Evolutionary conservation across 1,139 yeast genomes (phyloP).

Genomic region (Arxiozyma bovina): DNA sequence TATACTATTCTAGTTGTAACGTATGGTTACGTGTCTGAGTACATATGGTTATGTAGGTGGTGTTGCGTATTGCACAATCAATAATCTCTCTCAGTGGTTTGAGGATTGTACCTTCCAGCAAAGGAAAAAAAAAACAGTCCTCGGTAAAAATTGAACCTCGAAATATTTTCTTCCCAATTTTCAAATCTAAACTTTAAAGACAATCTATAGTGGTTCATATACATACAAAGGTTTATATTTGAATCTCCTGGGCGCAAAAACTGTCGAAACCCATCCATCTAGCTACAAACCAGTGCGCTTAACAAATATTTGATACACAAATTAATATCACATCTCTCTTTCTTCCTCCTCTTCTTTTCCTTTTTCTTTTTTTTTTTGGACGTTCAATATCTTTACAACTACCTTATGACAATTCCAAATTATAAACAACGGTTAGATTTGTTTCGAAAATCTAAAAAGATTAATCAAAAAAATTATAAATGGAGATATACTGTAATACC

Average conservation of each 20-base stretch:
- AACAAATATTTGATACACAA: too few relatives aligned
- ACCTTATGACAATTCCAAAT: neutral
- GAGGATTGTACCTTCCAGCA: neutral
- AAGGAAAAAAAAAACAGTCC: too few relatives aligned
- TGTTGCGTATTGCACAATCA: too few relatives aligned
- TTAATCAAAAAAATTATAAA: slow-evolving; percentile 23
- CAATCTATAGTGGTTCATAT: too few relatives aligned
- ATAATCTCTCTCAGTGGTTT: neutral
- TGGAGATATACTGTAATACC: slow-evolving; percentile 38
- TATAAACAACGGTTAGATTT: slow-evolving; percentile 15
- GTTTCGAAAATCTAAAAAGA: slow-evolving; percentile 27
- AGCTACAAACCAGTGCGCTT: neutral
- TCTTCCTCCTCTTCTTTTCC: neutral
- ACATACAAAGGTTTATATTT: too few relatives aligned
- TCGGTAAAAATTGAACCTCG: neutral
- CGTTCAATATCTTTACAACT: neutral
- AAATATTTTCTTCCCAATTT: too few relatives aligned
- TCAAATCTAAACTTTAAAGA: neutral
- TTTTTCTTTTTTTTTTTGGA: neutral
- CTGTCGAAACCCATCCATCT: too few relatives aligned
- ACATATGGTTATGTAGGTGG: neutral
- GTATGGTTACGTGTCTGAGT: neutral
- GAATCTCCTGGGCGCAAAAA: neutral
- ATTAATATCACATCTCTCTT: neutral
- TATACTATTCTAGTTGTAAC: neutral